Conservation (phyloP, 306 rosid genomes). For the Gleditsia sinensis region DNA sequence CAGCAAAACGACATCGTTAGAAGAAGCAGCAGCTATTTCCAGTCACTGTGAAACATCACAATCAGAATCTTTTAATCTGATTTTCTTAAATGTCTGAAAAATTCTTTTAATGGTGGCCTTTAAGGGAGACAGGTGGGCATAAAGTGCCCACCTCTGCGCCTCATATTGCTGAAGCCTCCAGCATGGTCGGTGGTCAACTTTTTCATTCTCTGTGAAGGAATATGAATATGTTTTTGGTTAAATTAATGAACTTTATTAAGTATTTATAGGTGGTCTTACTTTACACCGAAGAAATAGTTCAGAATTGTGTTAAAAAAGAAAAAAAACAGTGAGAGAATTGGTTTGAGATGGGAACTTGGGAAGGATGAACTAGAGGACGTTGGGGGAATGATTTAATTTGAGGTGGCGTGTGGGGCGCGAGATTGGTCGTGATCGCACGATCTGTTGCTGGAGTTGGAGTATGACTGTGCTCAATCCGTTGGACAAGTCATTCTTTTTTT, state of each 20-base stretch:
- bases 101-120: not conserved
- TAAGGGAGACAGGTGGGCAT: conserved; percentile 27
- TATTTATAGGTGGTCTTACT: not conserved
- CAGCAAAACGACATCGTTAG: conserved; percentile 18
- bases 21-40: too few species aligned
- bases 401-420: not conserved
- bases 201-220: conserved; percentile 4
- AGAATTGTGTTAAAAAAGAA: not conserved
- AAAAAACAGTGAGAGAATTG: not conserved
- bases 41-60: not conserved
- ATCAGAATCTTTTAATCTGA: not conserved
- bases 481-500: not conserved
- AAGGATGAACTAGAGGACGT: too few species aligned
- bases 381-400: not conserved
- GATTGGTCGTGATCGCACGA: conserved; percentile 3
- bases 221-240: not conserved
- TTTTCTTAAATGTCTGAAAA: not conserved
- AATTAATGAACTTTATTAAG: not conserved
- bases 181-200: conserved; percentile 38
- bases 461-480: not conserved
- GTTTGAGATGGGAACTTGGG: too few species aligned
- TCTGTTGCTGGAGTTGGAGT: conserved; percentile 24
- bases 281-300: not conserved
- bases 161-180: conserved; percentile 1
- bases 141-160: conserved; percentile 39